Evolutionary conservation across 192 early-diverging fungal species (phyloP).

Genomic region (Tieghemiomyces parasiticus): DNA sequence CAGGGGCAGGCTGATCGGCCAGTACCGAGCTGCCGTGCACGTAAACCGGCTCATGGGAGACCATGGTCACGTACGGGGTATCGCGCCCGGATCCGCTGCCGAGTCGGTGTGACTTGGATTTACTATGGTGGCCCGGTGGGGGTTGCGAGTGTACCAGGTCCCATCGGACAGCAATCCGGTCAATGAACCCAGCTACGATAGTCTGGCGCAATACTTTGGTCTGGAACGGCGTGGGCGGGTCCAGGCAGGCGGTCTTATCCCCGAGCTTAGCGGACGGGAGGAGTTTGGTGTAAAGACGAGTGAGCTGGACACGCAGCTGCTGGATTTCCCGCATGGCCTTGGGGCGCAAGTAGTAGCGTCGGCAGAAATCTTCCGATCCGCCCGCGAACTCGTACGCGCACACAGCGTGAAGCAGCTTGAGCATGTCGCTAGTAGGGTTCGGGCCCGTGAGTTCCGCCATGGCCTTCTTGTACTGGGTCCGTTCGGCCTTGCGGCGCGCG

Average conservation of each 20-base stretch:
- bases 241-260: conserved; percentile 47
- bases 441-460: conserved; percentile 36
- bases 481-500: conserved; percentile 32
- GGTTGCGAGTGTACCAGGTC: conserved; percentile 39
- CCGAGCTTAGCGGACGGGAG: conserved; percentile 38
- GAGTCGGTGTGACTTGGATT: conserved; percentile 21
- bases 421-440: conserved; percentile 70
- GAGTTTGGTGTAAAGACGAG: conserved; percentile 47
- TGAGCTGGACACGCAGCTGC: conserved; percentile 60
- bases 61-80: conserved; percentile 52
- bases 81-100: conserved; percentile 20
- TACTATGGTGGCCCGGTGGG: conserved; percentile 30
- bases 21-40: conserved; percentile 55
- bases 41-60: conserved; percentile 56
- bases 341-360: conserved; percentile 64
- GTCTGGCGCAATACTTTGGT: conserved; percentile 70
- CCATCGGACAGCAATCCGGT: conserved; percentile 76
- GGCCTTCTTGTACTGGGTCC: conserved; percentile 55
- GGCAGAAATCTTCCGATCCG: conserved; percentile 53
- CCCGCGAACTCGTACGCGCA: conserved; percentile 75
- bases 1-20: conserved; percentile 44
- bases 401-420: conserved; percentile 72
- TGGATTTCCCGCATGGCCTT: conserved; percentile 75
- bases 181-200: conserved; percentile 75
- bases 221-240: conserved; percentile 49